Conservation (phyloP, 441 rosid species). For the California macrophylla region DNA sequence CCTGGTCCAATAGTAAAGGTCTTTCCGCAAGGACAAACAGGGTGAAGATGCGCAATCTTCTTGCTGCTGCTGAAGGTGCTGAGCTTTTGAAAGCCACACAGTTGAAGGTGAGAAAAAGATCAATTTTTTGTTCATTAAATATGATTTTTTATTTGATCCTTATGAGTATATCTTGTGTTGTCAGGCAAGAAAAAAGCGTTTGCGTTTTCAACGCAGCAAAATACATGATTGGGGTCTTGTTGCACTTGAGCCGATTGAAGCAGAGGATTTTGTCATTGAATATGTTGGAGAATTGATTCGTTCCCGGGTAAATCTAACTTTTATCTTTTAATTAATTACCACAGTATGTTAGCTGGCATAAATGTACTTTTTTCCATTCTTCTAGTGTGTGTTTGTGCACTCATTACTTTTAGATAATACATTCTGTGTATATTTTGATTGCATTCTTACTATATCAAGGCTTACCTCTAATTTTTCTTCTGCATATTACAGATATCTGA, state of each 20-base stretch:
- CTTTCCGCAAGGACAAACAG: conserved; percentile 96
- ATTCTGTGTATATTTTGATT: not conserved
- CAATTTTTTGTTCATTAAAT: conserved; percentile 11
- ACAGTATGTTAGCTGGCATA: conserved; percentile 9
- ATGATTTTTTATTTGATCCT: not conserved
- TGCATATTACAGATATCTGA: conserved; percentile 75
- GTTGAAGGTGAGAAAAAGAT: conserved; percentile 52
- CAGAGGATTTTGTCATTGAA: conserved; percentile 98
- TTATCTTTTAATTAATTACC: conserved; percentile 13
- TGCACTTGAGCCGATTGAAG: conserved; percentile 89
- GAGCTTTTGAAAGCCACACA: conserved; percentile 89
- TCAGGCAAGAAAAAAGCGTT: conserved; percentile 87
- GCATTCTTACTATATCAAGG: conserved; percentile 14
- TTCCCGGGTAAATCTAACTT: conserved; percentile 53
- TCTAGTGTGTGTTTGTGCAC: not conserved
- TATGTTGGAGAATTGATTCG: conserved; percentile 97
- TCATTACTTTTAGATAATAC: not conserved
- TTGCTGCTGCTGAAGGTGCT: conserved; percentile 97
- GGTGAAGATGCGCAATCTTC: conserved; percentile 90
- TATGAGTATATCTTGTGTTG: conserved; percentile 13
- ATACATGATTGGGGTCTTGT: conserved; percentile 99
- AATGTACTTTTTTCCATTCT: conserved; percentile 8
- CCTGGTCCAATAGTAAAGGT: conserved; percentile 41
- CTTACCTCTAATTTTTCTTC: conserved; percentile 12
- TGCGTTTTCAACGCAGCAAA: conserved; percentile 87